Evolutionary conservation across 345 rosid species (phyloP).

Genomic region (Aurinia saxatilis): DNA sequence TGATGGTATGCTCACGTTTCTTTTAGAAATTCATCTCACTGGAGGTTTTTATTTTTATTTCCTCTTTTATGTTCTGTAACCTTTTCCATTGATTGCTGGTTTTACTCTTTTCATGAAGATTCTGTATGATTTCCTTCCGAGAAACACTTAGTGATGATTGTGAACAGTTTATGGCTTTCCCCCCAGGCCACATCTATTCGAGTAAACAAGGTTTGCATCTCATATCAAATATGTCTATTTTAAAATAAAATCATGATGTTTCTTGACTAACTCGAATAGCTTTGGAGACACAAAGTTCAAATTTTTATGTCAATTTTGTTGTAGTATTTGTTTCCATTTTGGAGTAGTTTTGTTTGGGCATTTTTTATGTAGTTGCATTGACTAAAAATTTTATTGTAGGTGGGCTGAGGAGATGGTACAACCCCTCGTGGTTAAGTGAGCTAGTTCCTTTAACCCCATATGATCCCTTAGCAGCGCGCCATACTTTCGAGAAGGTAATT

Average conservation of each 20-base stretch:
- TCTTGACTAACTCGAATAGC: neutral
- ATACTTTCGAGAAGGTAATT: conserved; percentile 60
- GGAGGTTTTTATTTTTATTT: neutral
- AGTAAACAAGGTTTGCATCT: conserved; percentile 68
- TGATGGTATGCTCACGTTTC: conserved; percentile 52
- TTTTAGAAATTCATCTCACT: neutral
- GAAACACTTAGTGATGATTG: conserved; percentile 84
- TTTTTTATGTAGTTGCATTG: too few relatives aligned
- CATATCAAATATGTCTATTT: too few relatives aligned
- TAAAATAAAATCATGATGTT: neutral
- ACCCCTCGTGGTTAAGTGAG: conserved; percentile 66
- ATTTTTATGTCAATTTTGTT: neutral
- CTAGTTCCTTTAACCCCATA: conserved; percentile 64
- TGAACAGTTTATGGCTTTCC: conserved; percentile 64
- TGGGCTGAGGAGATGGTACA: conserved; percentile 67
- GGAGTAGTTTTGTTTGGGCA: neutral
- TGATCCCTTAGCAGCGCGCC: conserved; percentile 47
- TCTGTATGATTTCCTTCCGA: conserved; percentile 89
- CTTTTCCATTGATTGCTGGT: neutral
- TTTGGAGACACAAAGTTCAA: neutral
- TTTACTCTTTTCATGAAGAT: conserved; percentile 30
- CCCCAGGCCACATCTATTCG: conserved; percentile 76
- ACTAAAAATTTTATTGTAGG: too few relatives aligned
- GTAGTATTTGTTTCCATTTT: neutral
- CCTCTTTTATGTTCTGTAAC: neutral